Evolutionary conservation across 2,329 filamentous ascomycete genomes (phyloP).

Genomic region (Fusarium sp.): DNA sequence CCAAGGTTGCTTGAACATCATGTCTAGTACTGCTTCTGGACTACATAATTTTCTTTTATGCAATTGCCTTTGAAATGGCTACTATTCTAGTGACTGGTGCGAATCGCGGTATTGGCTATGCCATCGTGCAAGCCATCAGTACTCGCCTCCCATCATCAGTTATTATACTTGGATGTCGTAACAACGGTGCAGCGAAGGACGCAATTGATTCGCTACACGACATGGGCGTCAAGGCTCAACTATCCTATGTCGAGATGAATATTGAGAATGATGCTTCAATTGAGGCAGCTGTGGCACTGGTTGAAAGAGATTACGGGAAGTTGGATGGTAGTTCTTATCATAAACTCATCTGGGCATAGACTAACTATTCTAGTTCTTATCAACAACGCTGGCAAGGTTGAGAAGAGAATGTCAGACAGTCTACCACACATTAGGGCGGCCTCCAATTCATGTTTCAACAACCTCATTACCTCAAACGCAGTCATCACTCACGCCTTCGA

Average conservation of each 20-base stretch:
- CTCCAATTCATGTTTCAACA: slow-evolving; percentile 11
- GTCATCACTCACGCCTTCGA: not conserved
- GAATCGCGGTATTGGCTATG: slow-evolving; percentile 18
- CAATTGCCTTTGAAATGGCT: not conserved
- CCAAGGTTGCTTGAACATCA: not conserved
- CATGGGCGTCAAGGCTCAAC: accelerated
- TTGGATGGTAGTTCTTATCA: not conserved
- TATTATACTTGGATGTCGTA: slow-evolving; percentile 11
- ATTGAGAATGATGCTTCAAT: slow-evolving; percentile 8
- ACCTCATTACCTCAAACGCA: slow-evolving; percentile 11
- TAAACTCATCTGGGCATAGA: accelerated
- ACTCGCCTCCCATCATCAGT: not conserved
- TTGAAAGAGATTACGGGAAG: not conserved
- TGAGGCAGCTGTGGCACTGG: not conserved
- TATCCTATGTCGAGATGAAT: not conserved
- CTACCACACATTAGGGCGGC: not conserved
- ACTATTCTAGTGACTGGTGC: slow-evolving; percentile 7
- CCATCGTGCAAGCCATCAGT: slow-evolving; percentile 15
- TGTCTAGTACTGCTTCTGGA: no score
- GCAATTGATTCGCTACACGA: not conserved
- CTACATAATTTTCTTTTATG: not conserved
- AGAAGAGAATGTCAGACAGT: not conserved
- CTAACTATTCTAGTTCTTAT: not conserved
- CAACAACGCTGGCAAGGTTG: slow-evolving; percentile 12
- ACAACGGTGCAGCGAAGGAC: not conserved